phyloP scores from a whole-genome alignment of 306 rosid species.

The Rosa chinensis region DNA sequence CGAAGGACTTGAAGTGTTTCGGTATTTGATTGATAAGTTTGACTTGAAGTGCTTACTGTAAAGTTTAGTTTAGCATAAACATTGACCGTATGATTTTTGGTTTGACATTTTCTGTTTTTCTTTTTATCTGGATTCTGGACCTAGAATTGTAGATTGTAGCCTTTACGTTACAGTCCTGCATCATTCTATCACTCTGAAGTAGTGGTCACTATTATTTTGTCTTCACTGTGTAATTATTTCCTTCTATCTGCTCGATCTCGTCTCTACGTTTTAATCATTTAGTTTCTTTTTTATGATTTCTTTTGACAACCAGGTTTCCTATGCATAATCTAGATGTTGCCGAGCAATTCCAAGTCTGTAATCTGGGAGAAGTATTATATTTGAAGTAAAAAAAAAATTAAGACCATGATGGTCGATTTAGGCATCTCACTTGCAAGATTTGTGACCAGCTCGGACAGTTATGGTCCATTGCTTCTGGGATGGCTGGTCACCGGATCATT shows the following conservation, averaged over 20 bases:
- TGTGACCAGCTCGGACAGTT: conserved; percentile 37
- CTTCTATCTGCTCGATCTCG: not conserved
- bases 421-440: conserved; percentile 42
- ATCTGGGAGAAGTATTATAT: conserved; percentile 3
- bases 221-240: not conserved
- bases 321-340: conserved; percentile 23
- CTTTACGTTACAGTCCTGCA: not conserved
- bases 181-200: not conserved
- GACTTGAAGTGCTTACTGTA: not conserved
- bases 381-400: conserved; percentile 6
- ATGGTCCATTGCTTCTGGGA: conserved; percentile 48
- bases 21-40: not conserved
- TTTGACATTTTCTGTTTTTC: not conserved
- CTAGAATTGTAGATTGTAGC: not conserved
- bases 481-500: conserved; percentile 66
- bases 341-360: conserved; percentile 6
- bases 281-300: not conserved
- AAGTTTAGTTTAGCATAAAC: not conserved
- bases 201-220: not conserved
- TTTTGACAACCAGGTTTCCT: conserved; percentile 36
- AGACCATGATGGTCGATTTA: conserved; percentile 43
- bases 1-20: not conserved
- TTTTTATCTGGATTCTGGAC: not conserved
- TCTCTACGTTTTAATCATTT: not conserved
- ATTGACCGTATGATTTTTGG: not conserved